These are phyloP conservation scores for Saccharomycopsis sp. DNA, from an alignment of 805 yeast genomes.

Conservation along the genomic window DNA sequence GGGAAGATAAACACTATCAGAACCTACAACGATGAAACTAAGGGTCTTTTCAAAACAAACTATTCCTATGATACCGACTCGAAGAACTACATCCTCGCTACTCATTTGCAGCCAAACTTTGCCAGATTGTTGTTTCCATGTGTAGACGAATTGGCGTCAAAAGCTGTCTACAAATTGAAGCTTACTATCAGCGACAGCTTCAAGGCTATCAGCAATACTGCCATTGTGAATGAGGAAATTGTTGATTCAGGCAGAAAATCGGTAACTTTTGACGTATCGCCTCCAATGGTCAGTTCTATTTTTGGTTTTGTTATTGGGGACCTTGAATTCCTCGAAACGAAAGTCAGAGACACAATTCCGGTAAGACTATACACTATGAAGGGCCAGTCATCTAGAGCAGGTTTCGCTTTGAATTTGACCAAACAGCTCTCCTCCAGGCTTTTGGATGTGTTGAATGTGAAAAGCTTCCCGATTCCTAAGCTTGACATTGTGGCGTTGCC, in stretches of 20 bases:
- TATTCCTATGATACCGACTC: slow-evolving; percentile 36
- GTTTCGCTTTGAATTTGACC: slow-evolving; percentile 44
- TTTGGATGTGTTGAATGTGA: slow-evolving; percentile 35
- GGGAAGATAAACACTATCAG: slow-evolving; percentile 46
- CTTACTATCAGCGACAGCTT: slow-evolving; percentile 39
- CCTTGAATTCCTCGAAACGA: slow-evolving; percentile 43
- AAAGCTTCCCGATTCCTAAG: slow-evolving; percentile 51
- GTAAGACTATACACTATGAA: slow-evolving; percentile 48
- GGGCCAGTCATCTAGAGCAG: slow-evolving; percentile 40
- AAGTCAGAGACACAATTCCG: slow-evolving; percentile 31
- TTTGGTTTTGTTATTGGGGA: slow-evolving; percentile 70
- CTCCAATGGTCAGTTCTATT: slow-evolving; percentile 53
- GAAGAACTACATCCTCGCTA: slow-evolving; percentile 46
- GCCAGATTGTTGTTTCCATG: slow-evolving; percentile 63
- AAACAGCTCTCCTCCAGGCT: slow-evolving; percentile 42
- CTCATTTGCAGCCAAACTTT: slow-evolving; percentile 66
- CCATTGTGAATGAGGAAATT: slow-evolving; percentile 27
- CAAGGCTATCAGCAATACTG: slow-evolving; percentile 46
- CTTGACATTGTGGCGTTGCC: slow-evolving; percentile 66
- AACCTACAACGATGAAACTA: slow-evolving; percentile 50
- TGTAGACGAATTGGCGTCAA: slow-evolving; percentile 55
- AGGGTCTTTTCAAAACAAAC: slow-evolving; percentile 64
- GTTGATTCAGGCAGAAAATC: slow-evolving; percentile 26
- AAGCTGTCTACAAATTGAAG: slow-evolving; percentile 44
- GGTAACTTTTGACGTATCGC: slow-evolving; percentile 45